phyloP scores from a whole-genome alignment of 2,329 filamentous ascomycete genomes.

The Aspergillus niger region DNA sequence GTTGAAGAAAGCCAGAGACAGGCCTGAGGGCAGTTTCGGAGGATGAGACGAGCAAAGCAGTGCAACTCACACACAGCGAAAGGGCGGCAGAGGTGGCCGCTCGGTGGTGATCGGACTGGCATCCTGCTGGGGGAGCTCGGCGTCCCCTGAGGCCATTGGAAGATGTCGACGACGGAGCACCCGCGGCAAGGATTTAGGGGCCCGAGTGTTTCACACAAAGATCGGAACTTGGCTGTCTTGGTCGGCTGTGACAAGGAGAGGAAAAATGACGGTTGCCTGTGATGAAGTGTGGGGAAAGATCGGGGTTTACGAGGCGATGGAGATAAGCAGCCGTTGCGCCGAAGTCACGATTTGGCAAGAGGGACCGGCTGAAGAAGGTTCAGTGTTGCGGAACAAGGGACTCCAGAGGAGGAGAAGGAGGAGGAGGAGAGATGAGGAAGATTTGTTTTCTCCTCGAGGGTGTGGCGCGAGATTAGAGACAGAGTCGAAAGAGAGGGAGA shows the following conservation, averaged over 20 bases:
- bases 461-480: background rate
- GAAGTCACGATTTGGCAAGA: too few relatives aligned
- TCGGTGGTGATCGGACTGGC: constrained; percentile 19
- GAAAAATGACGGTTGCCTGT: constrained; percentile 22
- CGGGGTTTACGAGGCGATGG: constrained; percentile 1
- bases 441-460: background rate
- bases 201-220: constrained; percentile 2
- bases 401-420: background rate
- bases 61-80: constrained; percentile 31
- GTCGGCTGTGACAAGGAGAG: background rate
- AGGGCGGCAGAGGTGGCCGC: constrained; percentile 19
- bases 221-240: background rate
- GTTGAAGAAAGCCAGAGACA: background rate
- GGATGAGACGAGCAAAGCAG: background rate
- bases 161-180: constrained; percentile 2
- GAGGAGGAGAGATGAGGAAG: background rate
- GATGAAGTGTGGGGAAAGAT: constrained; percentile 25
- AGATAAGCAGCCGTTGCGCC: constrained; percentile 8
- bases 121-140: constrained; percentile 20
- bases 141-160: constrained; percentile 29
- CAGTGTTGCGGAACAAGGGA: background rate
- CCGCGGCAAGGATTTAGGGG: background rate
- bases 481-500: background rate
- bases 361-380: background rate
- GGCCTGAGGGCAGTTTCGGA: background rate